Percentiles rank a stretch among this genome's conserved stretches.
These are phyloP conservation scores for Pyrenula massariospora DNA, from an alignment of 495 filamentous ascomycete species.

Conservation along the genomic window DNA sequence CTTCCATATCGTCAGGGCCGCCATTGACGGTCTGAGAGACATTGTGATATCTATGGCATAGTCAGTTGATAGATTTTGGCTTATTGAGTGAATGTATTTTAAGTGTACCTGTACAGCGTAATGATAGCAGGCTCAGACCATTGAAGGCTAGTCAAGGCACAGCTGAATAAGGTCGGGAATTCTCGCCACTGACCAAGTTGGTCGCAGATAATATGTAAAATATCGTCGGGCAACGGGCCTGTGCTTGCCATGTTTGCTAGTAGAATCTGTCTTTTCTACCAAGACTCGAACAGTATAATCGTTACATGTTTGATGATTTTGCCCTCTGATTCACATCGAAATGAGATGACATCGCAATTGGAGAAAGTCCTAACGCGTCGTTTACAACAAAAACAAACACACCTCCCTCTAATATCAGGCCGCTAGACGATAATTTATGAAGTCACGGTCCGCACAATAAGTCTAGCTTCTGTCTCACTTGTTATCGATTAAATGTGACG, in stretches of 20 bases:
- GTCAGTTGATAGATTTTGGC: constrained; percentile 1
- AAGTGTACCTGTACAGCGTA: constrained; percentile 54
- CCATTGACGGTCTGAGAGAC: constrained; percentile 24
- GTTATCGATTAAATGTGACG: no score
- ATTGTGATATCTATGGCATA: constrained; percentile 20
- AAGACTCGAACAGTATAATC: no score
- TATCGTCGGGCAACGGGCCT: constrained; percentile 40
- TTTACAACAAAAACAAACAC: no score
- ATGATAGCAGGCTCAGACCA: constrained; percentile 46
- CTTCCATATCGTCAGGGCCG: constrained; percentile 23
- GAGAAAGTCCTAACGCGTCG: no score
- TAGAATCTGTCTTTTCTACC: no score
- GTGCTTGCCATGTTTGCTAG: not conserved
- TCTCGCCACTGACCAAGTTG: constrained; percentile 38
- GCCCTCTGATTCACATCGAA: no score
- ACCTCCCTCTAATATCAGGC: no score
- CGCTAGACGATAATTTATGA: no score
- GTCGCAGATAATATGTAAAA: constrained; percentile 46
- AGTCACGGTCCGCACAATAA: no score
- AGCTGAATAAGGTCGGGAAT: constrained; percentile 45
- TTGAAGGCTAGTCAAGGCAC: constrained; percentile 33
- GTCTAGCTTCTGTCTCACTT: no score
- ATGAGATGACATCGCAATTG: no score
- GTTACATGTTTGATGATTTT: no score
- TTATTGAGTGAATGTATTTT: not conserved